Evolutionary conservation across 2,329 filamentous ascomycete genomes (phyloP), one percentile per base, ranked within the genome.

Genomic region (Botrytis paeoniae): DNA sequence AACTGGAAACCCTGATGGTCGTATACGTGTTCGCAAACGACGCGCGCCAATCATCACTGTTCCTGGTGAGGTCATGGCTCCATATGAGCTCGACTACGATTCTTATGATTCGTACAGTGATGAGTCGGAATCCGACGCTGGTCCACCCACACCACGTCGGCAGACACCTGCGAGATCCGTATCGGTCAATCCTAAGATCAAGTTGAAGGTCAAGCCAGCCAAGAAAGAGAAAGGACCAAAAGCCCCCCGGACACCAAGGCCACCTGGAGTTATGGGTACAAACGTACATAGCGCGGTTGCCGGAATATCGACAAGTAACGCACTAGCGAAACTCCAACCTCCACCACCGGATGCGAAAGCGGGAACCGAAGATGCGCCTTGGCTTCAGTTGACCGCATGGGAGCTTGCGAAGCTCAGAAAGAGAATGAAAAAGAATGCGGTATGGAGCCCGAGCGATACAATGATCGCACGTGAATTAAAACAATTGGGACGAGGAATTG

Each of bases 351-450:
- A 90, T 75, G 88, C 88, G 2, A 84, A 88, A 2, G 82, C 87
- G 22, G 89, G 89, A 41, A 89, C 88, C 72, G 78, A 84, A 4
- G 87, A 91, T 73, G 86, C 88, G 18, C 90, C 90, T 0, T 92
- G 90, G 90, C 83, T 91, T 37, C 89, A 89, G 77, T 84, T 92
- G 54, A 91, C 89, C 10, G 84, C 86, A 25, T 91, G 88, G 75
- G 90, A 92, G 79, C 84, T 92, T 64, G 89, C 89, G 0, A 87
- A 89, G 75, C 85, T 96, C 12, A 86, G 93, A 74, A 96, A 96
- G 83, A 87, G 92, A 29, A 96, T 96, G 93, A 96, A 96, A 87
- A 96, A 96, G 85, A 96, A 96, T 79, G 92, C 93, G 0, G 91
- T 93, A 7, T 96, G 93, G 93, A 90, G 89, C 4, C 93, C 93